phyloP scores from a whole-genome alignment of 2,329 filamentous ascomycete species.

The Fusarium anguioides region DNA sequence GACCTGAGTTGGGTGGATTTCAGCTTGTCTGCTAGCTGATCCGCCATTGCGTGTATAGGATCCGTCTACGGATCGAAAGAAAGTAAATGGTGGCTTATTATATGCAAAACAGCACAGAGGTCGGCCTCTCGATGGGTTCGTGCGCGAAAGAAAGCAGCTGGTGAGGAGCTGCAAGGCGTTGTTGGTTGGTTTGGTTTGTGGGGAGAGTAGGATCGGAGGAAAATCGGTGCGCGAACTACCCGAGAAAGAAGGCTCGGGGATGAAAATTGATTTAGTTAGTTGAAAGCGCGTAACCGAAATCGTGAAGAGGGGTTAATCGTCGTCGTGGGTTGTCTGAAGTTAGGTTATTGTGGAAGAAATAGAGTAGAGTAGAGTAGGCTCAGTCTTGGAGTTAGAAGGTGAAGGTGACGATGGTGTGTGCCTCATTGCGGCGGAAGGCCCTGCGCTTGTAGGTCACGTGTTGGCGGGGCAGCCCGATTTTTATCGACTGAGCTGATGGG shows the following conservation, averaged over 20 bases:
- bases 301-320: conserved; percentile 28
- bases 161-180: conserved; percentile 35
- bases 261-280: conserved; percentile 22
- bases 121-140: conserved; percentile 27
- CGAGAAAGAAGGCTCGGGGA: conserved; percentile 29
- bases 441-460: conserved; percentile 49
- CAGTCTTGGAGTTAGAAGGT: conserved; percentile 44
- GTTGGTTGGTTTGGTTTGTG: conserved; percentile 29
- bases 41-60: conserved; percentile 54
- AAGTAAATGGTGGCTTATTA: conserved; percentile 31
- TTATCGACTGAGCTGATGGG: conserved; percentile 15
- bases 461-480: conserved; percentile 46
- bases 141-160: conserved; percentile 28
- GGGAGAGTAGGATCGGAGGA: conserved; percentile 26
- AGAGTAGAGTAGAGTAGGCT: conserved; percentile 44
- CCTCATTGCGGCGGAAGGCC: conserved; percentile 42
- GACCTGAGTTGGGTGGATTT: conserved; percentile 57
- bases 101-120: conserved; percentile 41
- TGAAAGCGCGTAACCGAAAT: conserved; percentile 32
- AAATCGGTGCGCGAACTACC: conserved; percentile 36
- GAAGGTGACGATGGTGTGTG: conserved; percentile 47
- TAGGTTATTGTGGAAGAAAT: conserved; percentile 39
- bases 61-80: conserved; percentile 43
- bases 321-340: conserved; percentile 26
- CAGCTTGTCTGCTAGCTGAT: conserved; percentile 59